Percentiles rank a stretch among this genome's conserved stretches.
phyloP scores from a whole-genome alignment of 2,329 filamentous ascomycete species.

The Capronia americana region DNA sequence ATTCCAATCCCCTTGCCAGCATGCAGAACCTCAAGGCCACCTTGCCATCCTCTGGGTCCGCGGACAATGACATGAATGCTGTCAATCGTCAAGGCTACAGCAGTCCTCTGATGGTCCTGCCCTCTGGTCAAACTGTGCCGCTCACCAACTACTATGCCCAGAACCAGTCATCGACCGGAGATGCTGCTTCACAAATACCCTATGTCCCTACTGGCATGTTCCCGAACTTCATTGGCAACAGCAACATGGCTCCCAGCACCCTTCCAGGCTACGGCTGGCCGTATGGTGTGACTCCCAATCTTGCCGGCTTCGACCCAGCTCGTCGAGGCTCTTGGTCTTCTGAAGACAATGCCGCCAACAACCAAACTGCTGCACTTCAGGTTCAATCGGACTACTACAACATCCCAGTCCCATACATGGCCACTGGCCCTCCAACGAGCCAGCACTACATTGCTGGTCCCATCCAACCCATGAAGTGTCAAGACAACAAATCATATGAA shows the following conservation, averaged over 20 bases:
- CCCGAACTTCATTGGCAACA: conserved; percentile 44
- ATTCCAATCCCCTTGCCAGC: conserved; percentile 34
- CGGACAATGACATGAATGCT: conserved; percentile 28
- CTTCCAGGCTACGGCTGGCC: conserved; percentile 48
- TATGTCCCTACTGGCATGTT: conserved; percentile 49
- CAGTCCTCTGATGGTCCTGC: conserved; percentile 39
- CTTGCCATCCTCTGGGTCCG: conserved; percentile 32
- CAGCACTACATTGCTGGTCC: conserved; percentile 45
- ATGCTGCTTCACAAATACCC: conserved; percentile 38
- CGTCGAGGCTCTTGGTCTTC: conserved; percentile 51
- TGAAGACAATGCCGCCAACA: conserved; percentile 58
- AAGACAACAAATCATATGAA: conserved; percentile 51
- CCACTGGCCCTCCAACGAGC: conserved; percentile 65
- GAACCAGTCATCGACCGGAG: conserved; percentile 28
- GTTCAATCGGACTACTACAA: conserved; percentile 59
- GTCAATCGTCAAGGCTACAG: conserved; percentile 35
- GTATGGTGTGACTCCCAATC: conserved; percentile 46
- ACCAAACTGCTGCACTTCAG: conserved; percentile 57
- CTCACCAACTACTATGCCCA: conserved; percentile 37
- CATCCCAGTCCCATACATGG: conserved; percentile 59
- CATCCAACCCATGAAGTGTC: conserved; percentile 55
- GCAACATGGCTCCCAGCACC: conserved; percentile 43
- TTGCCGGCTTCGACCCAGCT: conserved; percentile 46
- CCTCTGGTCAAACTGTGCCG: conserved; percentile 40
- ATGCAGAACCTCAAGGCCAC: conserved; percentile 39